These are phyloP conservation scores for Amanita pseudoporphyria DNA, from an alignment of 768 basidiomycete species.

Conservation along the genomic window DNA sequence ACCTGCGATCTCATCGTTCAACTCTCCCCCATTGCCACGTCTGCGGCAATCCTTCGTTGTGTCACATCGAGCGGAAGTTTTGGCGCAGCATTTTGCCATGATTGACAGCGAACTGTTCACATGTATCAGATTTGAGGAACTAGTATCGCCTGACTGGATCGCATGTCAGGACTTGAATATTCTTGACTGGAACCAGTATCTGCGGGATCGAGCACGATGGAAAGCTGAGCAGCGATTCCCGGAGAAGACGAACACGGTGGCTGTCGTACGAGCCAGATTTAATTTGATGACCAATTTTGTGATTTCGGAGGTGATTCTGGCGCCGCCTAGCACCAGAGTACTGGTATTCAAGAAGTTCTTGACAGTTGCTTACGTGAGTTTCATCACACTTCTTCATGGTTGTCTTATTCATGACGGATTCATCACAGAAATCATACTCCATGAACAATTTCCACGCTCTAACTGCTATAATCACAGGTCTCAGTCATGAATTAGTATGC, in stretches of 20 bases:
- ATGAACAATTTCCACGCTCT: slow-evolving; percentile 72
- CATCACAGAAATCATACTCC: slow-evolving; percentile 64
- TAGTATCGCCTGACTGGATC: slow-evolving; percentile 69
- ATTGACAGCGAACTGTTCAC: slow-evolving; percentile 86
- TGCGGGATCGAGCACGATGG: slow-evolving; percentile 64
- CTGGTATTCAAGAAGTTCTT: slow-evolving; percentile 71
- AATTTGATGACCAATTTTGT: slow-evolving; percentile 79
- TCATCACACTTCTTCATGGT: not conserved
- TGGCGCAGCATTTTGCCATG: slow-evolving; percentile 77
- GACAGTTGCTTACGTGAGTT: slow-evolving; percentile 73
- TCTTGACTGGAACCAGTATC: slow-evolving; percentile 75
- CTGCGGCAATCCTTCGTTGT: slow-evolving; percentile 67
- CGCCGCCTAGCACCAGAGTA: slow-evolving; percentile 54
- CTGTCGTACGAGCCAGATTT: slow-evolving; percentile 71
- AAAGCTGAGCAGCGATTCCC: slow-evolving; percentile 50
- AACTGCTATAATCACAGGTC: slow-evolving; percentile 69
- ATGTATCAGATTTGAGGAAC: slow-evolving; percentile 78
- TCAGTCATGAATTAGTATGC: slow-evolving; percentile 60
- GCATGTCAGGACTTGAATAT: slow-evolving; percentile 54
- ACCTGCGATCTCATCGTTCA: slow-evolving; percentile 21
- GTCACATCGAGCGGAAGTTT: slow-evolving; percentile 42
- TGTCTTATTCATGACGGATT: not conserved
- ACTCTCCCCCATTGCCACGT: slow-evolving; percentile 25
- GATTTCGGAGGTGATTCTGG: slow-evolving; percentile 71
- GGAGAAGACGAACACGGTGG: slow-evolving; percentile 62